phyloP scores from a whole-genome alignment of 345 rosid species.

The Heritiera fomes region DNA sequence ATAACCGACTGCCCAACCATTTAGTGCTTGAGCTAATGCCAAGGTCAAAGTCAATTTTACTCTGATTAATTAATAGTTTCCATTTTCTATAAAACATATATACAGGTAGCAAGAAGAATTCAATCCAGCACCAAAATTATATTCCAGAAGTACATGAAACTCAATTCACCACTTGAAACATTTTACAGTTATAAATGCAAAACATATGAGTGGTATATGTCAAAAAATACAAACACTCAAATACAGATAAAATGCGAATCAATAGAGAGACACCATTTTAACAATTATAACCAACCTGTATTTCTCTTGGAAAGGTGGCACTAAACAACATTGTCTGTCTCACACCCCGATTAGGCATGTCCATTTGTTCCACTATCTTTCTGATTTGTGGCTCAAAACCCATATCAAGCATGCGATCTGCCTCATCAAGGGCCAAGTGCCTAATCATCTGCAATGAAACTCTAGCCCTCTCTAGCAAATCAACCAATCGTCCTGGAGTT shows the following conservation, averaged over 20 bases:
- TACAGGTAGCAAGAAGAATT: not conserved
- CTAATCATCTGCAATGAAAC: constrained; percentile 89
- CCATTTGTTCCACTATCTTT: constrained; percentile 93
- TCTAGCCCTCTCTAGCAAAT: constrained; percentile 91
- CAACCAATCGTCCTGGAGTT: constrained; percentile 96
- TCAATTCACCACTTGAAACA: not conserved
- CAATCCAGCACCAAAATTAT: not conserved
- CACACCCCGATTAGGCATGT: constrained; percentile 85
- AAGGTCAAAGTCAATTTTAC: not conserved
- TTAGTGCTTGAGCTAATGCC: not conserved
- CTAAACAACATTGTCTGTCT: constrained; percentile 96
- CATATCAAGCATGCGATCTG: constrained; percentile 99
- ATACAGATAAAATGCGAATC: not conserved
- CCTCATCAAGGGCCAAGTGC: constrained; percentile 91
- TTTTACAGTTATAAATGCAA: not conserved
- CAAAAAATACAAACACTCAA: not conserved
- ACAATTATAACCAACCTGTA: constrained; percentile 61
- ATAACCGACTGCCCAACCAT: not conserved
- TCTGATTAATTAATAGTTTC: not conserved
- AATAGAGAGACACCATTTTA: not conserved
- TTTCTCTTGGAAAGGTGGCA: constrained; percentile 96
- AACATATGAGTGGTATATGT: not conserved
- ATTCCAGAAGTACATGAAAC: not conserved
- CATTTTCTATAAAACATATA: not conserved
- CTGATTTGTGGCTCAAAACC: constrained; percentile 99